phyloP scores from a whole-genome alignment of 2,329 filamentous ascomycete species.

The Penicillium paneum region DNA sequence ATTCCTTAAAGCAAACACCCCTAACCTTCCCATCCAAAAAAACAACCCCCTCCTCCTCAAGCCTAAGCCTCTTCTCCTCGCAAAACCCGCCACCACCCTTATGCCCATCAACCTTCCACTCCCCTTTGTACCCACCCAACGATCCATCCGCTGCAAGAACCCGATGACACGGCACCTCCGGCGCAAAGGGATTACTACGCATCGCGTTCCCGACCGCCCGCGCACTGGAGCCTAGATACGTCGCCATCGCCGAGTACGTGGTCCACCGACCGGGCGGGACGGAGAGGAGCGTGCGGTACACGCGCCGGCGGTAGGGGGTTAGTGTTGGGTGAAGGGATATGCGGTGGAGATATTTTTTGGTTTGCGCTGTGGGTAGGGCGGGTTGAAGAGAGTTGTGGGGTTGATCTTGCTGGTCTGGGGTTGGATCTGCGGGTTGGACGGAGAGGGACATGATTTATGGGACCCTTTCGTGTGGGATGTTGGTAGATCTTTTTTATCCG shows the following conservation, averaged over 20 bases:
- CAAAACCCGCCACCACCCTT: conserved; percentile 28
- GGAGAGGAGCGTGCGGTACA: conserved; percentile 71
- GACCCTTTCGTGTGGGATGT: background rate
- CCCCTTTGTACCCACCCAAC: conserved; percentile 53
- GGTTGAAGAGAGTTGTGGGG: background rate
- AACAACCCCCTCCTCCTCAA: conserved; percentile 35
- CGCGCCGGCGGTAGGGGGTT: conserved; percentile 49
- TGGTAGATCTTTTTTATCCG: background rate
- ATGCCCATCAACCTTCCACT: conserved; percentile 48
- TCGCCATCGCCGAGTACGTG: conserved; percentile 71
- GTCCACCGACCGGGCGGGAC: conserved; percentile 73
- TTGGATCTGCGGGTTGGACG: background rate
- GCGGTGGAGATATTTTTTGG: conserved; percentile 35
- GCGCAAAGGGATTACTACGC: conserved; percentile 75
- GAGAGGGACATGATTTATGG: background rate
- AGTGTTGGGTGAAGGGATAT: conserved; percentile 47
- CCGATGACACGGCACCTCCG: conserved; percentile 76
- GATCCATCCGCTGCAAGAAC: conserved; percentile 69
- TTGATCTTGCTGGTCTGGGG: background rate
- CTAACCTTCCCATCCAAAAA: conserved; percentile 31
- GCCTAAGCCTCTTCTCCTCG: conserved; percentile 36
- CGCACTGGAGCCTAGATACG: conserved; percentile 66
- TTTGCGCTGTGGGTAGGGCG: background rate
- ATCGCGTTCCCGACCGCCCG: conserved; percentile 76
- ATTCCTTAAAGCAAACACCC: conserved; percentile 35